Evolutionary conservation across 768 basidiomycete species (phyloP).

Genomic region (Porphyrellus cyaneotinctus): DNA sequence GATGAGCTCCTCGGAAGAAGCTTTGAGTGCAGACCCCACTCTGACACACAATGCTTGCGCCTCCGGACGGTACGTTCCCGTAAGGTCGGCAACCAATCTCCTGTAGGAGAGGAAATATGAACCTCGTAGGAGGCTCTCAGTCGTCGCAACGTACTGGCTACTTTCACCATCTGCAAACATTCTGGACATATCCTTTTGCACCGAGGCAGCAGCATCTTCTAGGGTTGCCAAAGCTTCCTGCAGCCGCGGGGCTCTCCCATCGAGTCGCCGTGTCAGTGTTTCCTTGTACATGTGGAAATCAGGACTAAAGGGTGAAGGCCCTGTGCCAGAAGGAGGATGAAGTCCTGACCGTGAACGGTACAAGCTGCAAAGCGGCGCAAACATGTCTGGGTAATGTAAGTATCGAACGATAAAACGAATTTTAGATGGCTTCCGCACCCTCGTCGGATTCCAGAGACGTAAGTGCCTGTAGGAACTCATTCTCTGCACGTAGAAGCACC

Average conservation of each 20-base stretch:
- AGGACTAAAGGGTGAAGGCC: conserved; percentile 33
- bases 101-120: conserved; percentile 27
- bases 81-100: conserved; percentile 40
- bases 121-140: not conserved
- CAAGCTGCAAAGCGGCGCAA: conserved; percentile 49
- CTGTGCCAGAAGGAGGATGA: conserved; percentile 38
- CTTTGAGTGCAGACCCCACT: conserved; percentile 41
- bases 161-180: conserved; percentile 40
- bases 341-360: conserved; percentile 53
- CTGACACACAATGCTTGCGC: conserved; percentile 45
- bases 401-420: not conserved
- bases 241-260: conserved; percentile 59
- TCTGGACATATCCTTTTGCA: conserved; percentile 57
- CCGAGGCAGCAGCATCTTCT: conserved; percentile 53
- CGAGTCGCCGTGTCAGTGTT: conserved; percentile 59
- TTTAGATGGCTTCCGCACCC: conserved; percentile 14
- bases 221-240: conserved; percentile 54
- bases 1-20: conserved; percentile 30
- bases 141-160: conserved; percentile 37
- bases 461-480: conserved; percentile 45
- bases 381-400: conserved; percentile 37
- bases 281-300: conserved; percentile 60
- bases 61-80: conserved; percentile 44
- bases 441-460: conserved; percentile 16
- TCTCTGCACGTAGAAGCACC: conserved; percentile 40